A percentile compares a stretch with the other conserved stretches of the same genome.
Conservation (phyloP, 2,329 filamentous ascomycete species). For the Karstenula rhodostoma region DNA sequence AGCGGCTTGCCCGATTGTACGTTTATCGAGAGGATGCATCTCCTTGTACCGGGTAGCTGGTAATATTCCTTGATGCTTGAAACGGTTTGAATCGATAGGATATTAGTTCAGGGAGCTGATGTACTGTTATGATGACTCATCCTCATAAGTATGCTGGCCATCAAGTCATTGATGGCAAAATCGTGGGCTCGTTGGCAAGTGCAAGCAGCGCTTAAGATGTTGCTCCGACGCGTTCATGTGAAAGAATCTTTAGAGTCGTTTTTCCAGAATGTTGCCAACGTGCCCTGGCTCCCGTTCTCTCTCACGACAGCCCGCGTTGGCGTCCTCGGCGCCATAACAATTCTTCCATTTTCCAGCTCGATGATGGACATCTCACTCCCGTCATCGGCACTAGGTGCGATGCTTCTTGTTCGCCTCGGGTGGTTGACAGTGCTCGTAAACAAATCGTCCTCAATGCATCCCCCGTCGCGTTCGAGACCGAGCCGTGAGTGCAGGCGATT, state of each 20-base stretch:
- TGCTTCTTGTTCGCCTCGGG: conserved; percentile 4
- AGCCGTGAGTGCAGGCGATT: conserved; percentile 7
- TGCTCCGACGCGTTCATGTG: not conserved
- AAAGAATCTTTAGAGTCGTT: conserved; percentile 8
- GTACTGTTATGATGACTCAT: not conserved
- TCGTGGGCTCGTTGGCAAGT: not conserved
- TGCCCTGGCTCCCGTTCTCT: not conserved
- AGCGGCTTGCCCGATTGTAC: not conserved
- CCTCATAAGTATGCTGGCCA: not conserved
- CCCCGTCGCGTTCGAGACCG: not conserved
- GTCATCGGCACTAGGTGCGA: conserved; percentile 8
- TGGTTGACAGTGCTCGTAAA: not conserved
- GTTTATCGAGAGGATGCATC: not conserved
- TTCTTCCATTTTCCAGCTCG: conserved; percentile 17
- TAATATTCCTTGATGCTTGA: not conserved
- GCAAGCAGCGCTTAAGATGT: not conserved
- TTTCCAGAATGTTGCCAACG: conserved; percentile 5
- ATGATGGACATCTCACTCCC: conserved; percentile 19
- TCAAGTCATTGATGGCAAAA: not conserved
- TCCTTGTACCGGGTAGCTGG: not conserved
- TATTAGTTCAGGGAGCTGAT: not conserved
- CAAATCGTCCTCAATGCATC: not conserved
- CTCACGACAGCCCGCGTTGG: not conserved
- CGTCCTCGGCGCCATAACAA: conserved; percentile 7
- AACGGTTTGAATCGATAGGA: not conserved